phyloP scores from a whole-genome alignment of 2,329 filamentous ascomycete genomes.

The Trichoderma lentiforme region DNA sequence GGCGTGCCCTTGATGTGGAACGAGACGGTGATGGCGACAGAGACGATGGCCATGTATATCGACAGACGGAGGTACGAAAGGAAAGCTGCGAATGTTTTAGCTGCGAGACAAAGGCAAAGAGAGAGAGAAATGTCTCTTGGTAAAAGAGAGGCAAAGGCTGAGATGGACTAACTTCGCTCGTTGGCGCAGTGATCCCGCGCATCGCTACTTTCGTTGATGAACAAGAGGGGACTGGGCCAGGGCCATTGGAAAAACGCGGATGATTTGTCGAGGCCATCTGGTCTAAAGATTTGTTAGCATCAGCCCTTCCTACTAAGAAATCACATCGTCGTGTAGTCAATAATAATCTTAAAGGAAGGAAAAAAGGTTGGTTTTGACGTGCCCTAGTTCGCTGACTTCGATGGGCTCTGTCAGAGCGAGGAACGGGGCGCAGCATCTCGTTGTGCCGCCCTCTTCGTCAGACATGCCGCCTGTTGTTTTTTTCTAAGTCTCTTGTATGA shows the following conservation, averaged over 20 bases:
- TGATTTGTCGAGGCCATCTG: slow-evolving; percentile 27
- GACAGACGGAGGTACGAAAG: slow-evolving; percentile 87
- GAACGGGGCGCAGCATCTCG: slow-evolving; percentile 41
- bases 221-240: slow-evolving; percentile 63
- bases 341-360: neutral
- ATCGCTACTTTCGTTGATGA: slow-evolving; percentile 71
- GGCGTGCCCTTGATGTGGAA: slow-evolving; percentile 84
- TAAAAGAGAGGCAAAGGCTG: no score
- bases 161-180: slow-evolving; percentile 56
- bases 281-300: slow-evolving; percentile 6
- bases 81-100: slow-evolving; percentile 51
- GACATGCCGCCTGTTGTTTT: slow-evolving; percentile 20
- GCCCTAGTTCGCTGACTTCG: slow-evolving; percentile 43
- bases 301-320: accelerated
- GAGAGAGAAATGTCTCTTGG: neutral
- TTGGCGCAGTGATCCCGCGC: slow-evolving; percentile 77
- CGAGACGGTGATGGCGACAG: slow-evolving; percentile 84
- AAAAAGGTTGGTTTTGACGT: slow-evolving; percentile 5
- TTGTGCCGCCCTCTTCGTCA: slow-evolving; percentile 35
- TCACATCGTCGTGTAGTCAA: no score
- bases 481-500: neutral
- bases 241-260: slow-evolving; percentile 59
- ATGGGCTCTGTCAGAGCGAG: slow-evolving; percentile 40
- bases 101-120: neutral
- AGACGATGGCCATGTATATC: slow-evolving; percentile 86